Conservation (phyloP, 1,284 basidiomycete genomes). For the Sparassis latifolia region DNA sequence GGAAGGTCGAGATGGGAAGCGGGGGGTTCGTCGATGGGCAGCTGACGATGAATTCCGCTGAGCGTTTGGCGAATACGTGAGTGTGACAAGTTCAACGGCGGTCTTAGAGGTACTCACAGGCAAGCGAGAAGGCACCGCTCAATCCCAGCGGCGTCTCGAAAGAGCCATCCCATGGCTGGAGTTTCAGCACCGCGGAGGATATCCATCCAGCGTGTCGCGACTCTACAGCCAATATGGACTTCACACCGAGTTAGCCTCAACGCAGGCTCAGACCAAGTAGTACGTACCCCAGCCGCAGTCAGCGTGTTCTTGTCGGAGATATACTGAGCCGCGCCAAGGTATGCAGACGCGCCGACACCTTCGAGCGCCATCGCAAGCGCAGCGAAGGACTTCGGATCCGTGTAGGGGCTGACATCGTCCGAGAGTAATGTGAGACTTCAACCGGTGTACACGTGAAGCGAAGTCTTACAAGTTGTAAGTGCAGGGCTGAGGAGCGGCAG, state of each 20-base stretch:
- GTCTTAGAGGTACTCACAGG: background rate
- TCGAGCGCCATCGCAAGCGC: conserved; percentile 50
- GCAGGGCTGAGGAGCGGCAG: conserved; percentile 45
- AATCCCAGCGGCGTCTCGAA: conserved; percentile 47
- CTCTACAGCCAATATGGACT: conserved; percentile 37
- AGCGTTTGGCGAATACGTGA: background rate
- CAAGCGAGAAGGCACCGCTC: conserved; percentile 41
- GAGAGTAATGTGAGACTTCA: background rate
- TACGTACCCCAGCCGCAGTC: conserved; percentile 26
- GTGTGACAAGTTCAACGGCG: too few species aligned
- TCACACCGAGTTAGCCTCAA: background rate
- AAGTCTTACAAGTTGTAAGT: conserved; percentile 49
- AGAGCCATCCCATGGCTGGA: conserved; percentile 47
- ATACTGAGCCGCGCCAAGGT: conserved; percentile 44
- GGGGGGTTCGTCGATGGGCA: conserved; percentile 36
- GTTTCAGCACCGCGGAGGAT: conserved; percentile 38
- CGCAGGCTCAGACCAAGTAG: background rate
- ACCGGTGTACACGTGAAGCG: background rate
- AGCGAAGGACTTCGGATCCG: conserved; percentile 42
- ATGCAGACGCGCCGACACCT: conserved; percentile 47
- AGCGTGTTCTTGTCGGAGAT: conserved; percentile 33
- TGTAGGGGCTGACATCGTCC: conserved; percentile 35
- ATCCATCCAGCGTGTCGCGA: conserved; percentile 48
- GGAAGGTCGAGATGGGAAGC: conserved; percentile 33
- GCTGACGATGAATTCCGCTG: conserved; percentile 16